Base-by-base conservation (phyloP, 306 rosid species). In the Abrus pulchellus region DNA sequence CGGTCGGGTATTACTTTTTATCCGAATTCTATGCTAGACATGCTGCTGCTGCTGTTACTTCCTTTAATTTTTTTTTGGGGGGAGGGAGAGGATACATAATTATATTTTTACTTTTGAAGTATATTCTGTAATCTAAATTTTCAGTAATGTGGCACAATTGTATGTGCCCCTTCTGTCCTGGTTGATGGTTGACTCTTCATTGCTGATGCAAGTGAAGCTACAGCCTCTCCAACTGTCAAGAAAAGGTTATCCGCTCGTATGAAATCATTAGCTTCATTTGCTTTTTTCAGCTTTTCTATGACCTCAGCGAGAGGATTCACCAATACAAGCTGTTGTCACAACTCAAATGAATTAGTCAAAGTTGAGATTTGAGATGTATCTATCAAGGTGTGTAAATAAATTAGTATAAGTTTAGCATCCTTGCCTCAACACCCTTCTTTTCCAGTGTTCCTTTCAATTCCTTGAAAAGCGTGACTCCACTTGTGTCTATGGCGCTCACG, bases 241-340 rank as follows among this genome's bases (percentile, higher is more conserved):
- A 83, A 95, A 27, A 95, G 93, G 45, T 66, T 84, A 28, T 91
- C 88, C 36, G 83, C 85, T 78, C 70, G 84, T 41, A 83, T 82
- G 41, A 90, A 74, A 36, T 85, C 94, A 1, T 72, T 78, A 47
- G 78, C 86, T 78, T 74, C 89, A 68, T 90, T 92, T 79, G 84
- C 94, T 71, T 79, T 93, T 67, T 85, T 89, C 74, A 95, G 68
- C 86, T 95, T 95, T 34, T 95, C 99, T 59, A 95, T 69, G 64
- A 93, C 96, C 81, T 93, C 98, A n/a, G 93, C 90, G 56, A 93
- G 69, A 34, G 99, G 99, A 61, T 95, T 95, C 83, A 93, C 99
- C 90, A 95, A 71, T 69, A 91, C 93, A 69, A 95, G 92, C 99
- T 95, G 87, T 77, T 6, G 8, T 43, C 47, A 77, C 40, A 74